Evolutionary conservation across 192 early-diverging fungal genomes (phyloP), one percentile per base, ranked within the genome.

Genomic region (Lunasporangiospora selenospora): DNA sequence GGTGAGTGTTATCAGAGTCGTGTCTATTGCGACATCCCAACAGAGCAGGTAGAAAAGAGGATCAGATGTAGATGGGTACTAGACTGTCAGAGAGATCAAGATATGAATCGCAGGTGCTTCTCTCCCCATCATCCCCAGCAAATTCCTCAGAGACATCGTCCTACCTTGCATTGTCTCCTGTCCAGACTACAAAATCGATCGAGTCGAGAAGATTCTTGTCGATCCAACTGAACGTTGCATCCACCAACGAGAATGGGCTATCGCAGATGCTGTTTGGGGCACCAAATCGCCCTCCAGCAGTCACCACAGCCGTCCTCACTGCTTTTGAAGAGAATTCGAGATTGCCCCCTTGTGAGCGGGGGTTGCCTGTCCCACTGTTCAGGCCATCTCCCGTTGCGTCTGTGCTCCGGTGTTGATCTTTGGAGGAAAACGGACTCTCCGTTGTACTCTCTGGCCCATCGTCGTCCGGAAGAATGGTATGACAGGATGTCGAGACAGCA

Each of bases 171-270:
- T 82, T 88, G 56, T 91, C 89, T 3, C 89, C 89, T 3, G 88
- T 91, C 83, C 86, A 91, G 4, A 85, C 55, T 1, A 91, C 84
- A 81, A 91, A 91, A 61, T 91, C 89, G 5, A 88, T 57, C 7
- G 76, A 63, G 18, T 76, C 53, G 13, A 41, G 46, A 51, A 76
- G 77, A 11, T 80, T 53, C 2, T 31, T 37, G 13, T 64, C 59
- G 43, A 91, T 50, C 73, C 87, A 85, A 8, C 82, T 57, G 23
- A 85, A 58, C 0, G 88, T 89, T 11, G 77, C 80, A 41, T 89
- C 75, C 15, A 82, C 77, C 27, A 91, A 59, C 0, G 58, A 39
- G 1, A 81, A 8, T 0, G 89, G 86, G n/a, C 83, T 80, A 48
- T 91, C 89, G 58, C 89, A 91, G 34, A 82, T 76, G 6, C 76